phyloP scores from a whole-genome alignment of 768 basidiomycete species.

The Cantharellus cinnabarinus region DNA sequence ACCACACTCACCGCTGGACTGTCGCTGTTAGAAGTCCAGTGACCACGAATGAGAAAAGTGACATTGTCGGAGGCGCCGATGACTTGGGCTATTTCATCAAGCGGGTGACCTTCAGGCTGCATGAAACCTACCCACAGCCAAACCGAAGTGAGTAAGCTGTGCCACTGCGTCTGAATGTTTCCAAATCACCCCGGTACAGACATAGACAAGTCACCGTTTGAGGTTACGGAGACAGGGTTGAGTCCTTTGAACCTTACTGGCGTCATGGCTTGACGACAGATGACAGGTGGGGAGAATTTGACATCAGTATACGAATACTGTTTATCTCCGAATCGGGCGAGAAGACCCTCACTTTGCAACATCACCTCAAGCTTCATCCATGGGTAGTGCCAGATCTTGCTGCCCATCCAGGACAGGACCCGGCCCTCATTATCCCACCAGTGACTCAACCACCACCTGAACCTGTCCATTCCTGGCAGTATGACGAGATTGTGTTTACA shows the following conservation, averaged over 20 bases:
- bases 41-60: constrained; percentile 36
- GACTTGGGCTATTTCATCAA: constrained; percentile 85
- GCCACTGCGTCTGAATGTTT: not conserved
- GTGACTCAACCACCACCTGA: constrained; percentile 18
- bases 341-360: constrained; percentile 70
- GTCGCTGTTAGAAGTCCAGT: constrained; percentile 83
- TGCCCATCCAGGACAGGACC: constrained; percentile 26
- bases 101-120: constrained; percentile 89
- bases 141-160: constrained; percentile 48
- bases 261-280: not conserved
- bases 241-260: constrained; percentile 8
- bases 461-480: constrained; percentile 93
- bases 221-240: constrained; percentile 87
- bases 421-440: constrained; percentile 38
- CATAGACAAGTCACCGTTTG: constrained; percentile 83
- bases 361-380: constrained; percentile 89
- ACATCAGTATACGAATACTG: constrained; percentile 77
- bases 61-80: constrained; percentile 74
- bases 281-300: constrained; percentile 91
- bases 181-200: constrained; percentile 26
- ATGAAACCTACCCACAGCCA: constrained; percentile 88
- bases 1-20: constrained; percentile 94
- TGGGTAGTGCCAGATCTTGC: constrained; percentile 29
- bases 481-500: constrained; percentile 92
- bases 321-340: constrained; percentile 82